phyloP scores from a whole-genome alignment of 768 basidiomycete genomes.

The Cystofilobasidium macerans region DNA sequence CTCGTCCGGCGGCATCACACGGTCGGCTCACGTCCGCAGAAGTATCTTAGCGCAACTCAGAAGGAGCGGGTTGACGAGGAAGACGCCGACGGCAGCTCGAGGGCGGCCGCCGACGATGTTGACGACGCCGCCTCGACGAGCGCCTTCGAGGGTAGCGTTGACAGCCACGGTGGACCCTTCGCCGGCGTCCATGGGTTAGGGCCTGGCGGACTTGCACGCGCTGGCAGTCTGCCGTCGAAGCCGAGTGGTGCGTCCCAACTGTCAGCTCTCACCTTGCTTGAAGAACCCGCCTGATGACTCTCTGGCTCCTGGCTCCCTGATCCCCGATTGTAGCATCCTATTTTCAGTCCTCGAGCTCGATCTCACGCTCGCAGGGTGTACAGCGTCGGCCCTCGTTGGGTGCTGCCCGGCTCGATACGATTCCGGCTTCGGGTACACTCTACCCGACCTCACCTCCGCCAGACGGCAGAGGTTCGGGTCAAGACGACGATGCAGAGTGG shows the following conservation, averaged over 20 bases:
- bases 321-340: neutral
- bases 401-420: neutral
- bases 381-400: conserved; percentile 2
- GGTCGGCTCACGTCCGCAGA: conserved; percentile 12
- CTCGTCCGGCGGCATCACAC: conserved; percentile 19
- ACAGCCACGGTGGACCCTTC: neutral
- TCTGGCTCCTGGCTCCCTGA: neutral
- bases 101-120: neutral
- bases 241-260: neutral
- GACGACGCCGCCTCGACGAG: neutral
- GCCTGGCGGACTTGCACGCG: neutral
- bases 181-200: neutral
- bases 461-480: neutral
- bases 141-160: neutral
- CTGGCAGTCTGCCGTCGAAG: conserved; percentile 11
- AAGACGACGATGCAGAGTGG: conserved; percentile 21
- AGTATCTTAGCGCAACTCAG: conserved; percentile 3
- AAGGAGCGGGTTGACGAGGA: conserved; percentile 14
- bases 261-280: neutral
- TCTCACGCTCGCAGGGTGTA: neutral
- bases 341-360: neutral
- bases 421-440: neutral
- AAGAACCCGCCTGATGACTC: neutral
- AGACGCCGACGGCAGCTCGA: neutral
- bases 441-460: neutral